Evolutionary conservation across 805 yeast genomes (phyloP).

Genomic region (Yamadazyma sp.): DNA sequence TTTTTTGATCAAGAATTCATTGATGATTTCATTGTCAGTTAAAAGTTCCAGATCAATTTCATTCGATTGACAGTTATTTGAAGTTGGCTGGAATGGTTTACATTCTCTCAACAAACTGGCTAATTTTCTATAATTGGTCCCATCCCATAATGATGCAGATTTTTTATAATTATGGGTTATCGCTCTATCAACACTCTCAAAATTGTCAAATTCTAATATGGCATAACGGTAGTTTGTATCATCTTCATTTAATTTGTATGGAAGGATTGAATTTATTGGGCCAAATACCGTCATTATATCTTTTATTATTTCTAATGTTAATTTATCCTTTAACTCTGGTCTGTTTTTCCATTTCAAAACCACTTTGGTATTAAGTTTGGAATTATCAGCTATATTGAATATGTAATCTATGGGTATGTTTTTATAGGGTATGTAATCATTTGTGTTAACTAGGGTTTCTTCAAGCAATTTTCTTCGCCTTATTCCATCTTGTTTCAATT

Average conservation of each 20-base stretch:
- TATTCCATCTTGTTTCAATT: constrained; percentile 27
- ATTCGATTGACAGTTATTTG: neutral
- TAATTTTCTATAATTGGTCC: constrained; percentile 38
- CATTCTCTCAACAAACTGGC: constrained; percentile 46
- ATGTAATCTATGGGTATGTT: constrained; percentile 14
- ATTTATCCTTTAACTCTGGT: constrained; percentile 27
- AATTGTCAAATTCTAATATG: constrained; percentile 25
- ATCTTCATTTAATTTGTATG: neutral
- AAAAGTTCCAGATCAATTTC: constrained; percentile 3
- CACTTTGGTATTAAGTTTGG: constrained; percentile 14
- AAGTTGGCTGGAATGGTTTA: constrained; percentile 2
- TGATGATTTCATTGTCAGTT: constrained; percentile 9
- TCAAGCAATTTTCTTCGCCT: constrained; percentile 24
- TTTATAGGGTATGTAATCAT: constrained; percentile 17
- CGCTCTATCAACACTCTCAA: constrained; percentile 32
- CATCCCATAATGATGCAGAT: constrained; percentile 46
- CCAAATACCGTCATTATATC: constrained; percentile 49
- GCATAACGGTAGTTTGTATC: constrained; percentile 25
- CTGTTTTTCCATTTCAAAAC: constrained; percentile 43
- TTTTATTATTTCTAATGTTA: constrained; percentile 29
- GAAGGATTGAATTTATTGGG: constrained; percentile 18
- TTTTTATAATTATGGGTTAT: constrained; percentile 38
- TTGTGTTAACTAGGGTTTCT: constrained; percentile 6
- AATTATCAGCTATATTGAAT: constrained; percentile 4
- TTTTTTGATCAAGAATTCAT: constrained; percentile 5